Conservation (phyloP, 352 stramenopile genomes). For the Globisporangium radiosum region DNA sequence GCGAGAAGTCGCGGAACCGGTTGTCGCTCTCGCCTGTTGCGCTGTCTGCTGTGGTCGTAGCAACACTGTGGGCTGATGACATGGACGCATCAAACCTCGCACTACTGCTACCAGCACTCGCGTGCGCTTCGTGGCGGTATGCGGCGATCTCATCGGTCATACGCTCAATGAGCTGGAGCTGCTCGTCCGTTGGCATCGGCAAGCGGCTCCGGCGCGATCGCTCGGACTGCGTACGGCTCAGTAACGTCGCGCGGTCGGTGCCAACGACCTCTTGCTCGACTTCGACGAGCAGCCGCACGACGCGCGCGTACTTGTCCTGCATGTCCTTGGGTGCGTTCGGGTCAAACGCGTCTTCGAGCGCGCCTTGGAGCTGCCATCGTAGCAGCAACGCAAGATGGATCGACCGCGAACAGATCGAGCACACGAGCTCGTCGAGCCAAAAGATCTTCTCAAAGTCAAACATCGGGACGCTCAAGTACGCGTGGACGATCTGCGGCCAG, state of each 20-base stretch:
- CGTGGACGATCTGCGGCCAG: slow-evolving; percentile 87
- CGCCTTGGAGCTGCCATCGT: slow-evolving; percentile 83
- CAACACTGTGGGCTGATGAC: slow-evolving; percentile 14
- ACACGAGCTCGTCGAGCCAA: slow-evolving; percentile 82
- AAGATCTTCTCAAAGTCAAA: slow-evolving; percentile 90
- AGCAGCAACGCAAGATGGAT: slow-evolving; percentile 82
- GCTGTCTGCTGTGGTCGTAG: slow-evolving; percentile 12
- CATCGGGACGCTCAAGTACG: slow-evolving; percentile 82
- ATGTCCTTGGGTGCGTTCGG: slow-evolving; percentile 68
- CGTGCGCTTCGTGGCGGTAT: slow-evolving; percentile 52
- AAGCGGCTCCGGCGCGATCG: slow-evolving; percentile 52
- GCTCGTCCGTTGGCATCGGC: slow-evolving; percentile 77
- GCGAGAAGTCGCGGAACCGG: slow-evolving; percentile 79
- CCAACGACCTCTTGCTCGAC: slow-evolving; percentile 81
- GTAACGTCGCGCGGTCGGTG: slow-evolving; percentile 52
- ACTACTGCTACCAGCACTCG: slow-evolving; percentile 7
- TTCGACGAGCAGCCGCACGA: slow-evolving; percentile 82
- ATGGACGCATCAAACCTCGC: slow-evolving; percentile 21
- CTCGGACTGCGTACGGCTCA: slow-evolving; percentile 41
- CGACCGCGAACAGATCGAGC: slow-evolving; percentile 84
- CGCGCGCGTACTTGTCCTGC: slow-evolving; percentile 81
- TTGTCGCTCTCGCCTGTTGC: slow-evolving; percentile 42
- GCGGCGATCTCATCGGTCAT: slow-evolving; percentile 69
- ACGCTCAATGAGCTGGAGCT: slow-evolving; percentile 76
- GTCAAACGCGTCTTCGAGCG: slow-evolving; percentile 81